Evolutionary conservation across 2,329 filamentous ascomycete genomes (phyloP), one percentile per base, ranked within the genome.

Genomic region (Amauroascus verrucosus): DNA sequence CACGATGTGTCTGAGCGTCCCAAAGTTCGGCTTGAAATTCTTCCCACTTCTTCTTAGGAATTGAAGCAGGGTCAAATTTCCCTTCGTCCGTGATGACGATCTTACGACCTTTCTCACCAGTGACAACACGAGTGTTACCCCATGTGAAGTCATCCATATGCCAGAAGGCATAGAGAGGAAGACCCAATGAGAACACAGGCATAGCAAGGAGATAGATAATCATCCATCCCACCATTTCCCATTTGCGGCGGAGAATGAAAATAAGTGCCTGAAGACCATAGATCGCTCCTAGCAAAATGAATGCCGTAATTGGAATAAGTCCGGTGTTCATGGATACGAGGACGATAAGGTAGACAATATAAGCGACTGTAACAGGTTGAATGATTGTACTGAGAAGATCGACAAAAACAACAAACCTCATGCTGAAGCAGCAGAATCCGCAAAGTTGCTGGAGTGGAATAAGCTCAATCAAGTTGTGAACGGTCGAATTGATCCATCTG

Each of bases 161-260:
- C 93, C 93, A 98, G 80, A 98, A 98, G 48, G 91, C 79, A 70
- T 97, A 97, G 26, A 98, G 74, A 0, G 93, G 93, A 43, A 98
- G 78, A 55, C 80, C 89, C 58, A 95, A 88, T 41, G 87, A 84
- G 77, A 95, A 98, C 59, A 98, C 81, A 0, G 91, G 91, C 57
- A 95, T 86, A 52, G 93, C 91, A 28, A 93, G 58, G 56, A 98
- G 80, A 70, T 98, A 98, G 58, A 98, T 82, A 61, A 98, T 77
- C 89, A 98, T 96, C 93, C 93, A 98, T 33, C 91, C 93, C 61
- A 98, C 85, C 91, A 97, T 97, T 69, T 98, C 91, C 93, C 93
- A 98, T 75, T 96, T 96, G 64, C 91, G 86, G 55, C 88, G 86
- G 54, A 96, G 66, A 63, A 97, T 95, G 75, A 98, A 98, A 69